Conservation (phyloP, 2,329 filamentous ascomycete genomes). For the Penicillium sp. region DNA sequence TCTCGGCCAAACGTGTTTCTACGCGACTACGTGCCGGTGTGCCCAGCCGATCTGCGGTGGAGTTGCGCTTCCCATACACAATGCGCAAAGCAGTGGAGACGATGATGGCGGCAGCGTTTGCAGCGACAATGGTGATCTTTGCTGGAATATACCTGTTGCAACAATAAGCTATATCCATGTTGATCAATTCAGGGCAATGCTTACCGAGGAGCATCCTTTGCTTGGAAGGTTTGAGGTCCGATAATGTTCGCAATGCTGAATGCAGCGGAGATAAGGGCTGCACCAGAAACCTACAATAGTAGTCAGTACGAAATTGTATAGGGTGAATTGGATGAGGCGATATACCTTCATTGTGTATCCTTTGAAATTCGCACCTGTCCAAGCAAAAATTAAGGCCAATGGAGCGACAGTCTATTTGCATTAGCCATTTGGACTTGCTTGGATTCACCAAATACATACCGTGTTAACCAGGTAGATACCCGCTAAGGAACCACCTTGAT, state of each 20-base stretch:
- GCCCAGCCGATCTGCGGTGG: slow-evolving; percentile 18
- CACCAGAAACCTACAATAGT: slow-evolving; percentile 43
- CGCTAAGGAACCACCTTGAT: slow-evolving; percentile 42
- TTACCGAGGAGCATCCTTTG: slow-evolving; percentile 42
- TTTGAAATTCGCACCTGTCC: slow-evolving; percentile 48
- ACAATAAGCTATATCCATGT: too few species aligned
- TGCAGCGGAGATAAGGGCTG: slow-evolving; percentile 43
- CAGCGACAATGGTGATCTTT: slow-evolving; percentile 40
- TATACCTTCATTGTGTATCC: slow-evolving; percentile 44
- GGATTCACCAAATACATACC: slow-evolving; percentile 7
- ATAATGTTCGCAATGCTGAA: slow-evolving; percentile 40
- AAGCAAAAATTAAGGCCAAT: slow-evolving; percentile 43
- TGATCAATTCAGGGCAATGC: too few species aligned
- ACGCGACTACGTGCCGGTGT: slow-evolving; percentile 20
- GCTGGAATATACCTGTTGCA: slow-evolving; percentile 28
- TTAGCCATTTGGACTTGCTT: slow-evolving; percentile 17
- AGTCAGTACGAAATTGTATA: not conserved
- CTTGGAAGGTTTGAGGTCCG: slow-evolving; percentile 45
- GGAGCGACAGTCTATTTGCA: slow-evolving; percentile 37
- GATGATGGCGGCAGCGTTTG: slow-evolving; percentile 29
- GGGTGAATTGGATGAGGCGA: too few species aligned
- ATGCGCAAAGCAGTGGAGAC: slow-evolving; percentile 24
- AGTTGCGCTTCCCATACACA: slow-evolving; percentile 29
- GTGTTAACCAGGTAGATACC: slow-evolving; percentile 42
- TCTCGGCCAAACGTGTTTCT: slow-evolving; percentile 18